Conservation (phyloP, 2,329 filamentous ascomycete genomes). For the Aspergillus pseudoviridinutans region DNA sequence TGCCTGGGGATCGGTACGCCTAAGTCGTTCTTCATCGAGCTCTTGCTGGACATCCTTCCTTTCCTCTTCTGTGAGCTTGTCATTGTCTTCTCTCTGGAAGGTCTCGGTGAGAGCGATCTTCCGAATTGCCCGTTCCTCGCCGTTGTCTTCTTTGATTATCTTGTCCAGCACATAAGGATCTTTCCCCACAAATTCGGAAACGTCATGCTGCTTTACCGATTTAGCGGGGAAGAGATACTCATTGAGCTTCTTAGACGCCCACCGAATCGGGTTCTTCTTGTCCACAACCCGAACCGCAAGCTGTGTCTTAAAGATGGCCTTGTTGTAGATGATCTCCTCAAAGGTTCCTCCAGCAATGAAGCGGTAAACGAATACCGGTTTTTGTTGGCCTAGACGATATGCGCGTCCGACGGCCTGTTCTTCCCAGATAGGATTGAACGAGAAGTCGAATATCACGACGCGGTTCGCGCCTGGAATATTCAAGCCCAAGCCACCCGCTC, state of each 20-base stretch:
- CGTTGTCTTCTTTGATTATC: constrained; percentile 26
- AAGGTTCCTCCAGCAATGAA: constrained; percentile 75
- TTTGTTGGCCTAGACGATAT: constrained; percentile 79
- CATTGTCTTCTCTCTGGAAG: constrained; percentile 66
- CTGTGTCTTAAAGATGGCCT: constrained; percentile 76
- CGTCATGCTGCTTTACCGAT: constrained; percentile 48
- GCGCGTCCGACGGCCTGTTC: constrained; percentile 83
- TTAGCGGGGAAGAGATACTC: constrained; percentile 60
- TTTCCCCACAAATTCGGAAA: constrained; percentile 55
- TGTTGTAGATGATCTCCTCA: constrained; percentile 70
- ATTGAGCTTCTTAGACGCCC: constrained; percentile 52
- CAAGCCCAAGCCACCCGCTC: constrained; percentile 74
- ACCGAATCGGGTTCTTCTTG: constrained; percentile 70
- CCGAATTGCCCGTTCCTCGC: constrained; percentile 24
- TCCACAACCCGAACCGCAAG: constrained; percentile 77
- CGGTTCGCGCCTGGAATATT: constrained; percentile 83
- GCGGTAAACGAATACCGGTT: constrained; percentile 79
- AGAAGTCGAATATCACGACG: constrained; percentile 80
- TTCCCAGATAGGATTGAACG: constrained; percentile 75
- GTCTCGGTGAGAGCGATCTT: constrained; percentile 65
- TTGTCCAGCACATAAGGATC: constrained; percentile 59
- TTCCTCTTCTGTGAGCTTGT: constrained; percentile 61
- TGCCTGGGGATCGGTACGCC: constrained; percentile 34
- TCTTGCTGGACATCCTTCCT: constrained; percentile 50
- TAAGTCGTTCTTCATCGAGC: constrained; percentile 38